A percentile compares a stretch with the other conserved stretches of the same genome.
phyloP scores from a whole-genome alignment of 2,329 filamentous ascomycete genomes.

The Thelonectria blattea region DNA sequence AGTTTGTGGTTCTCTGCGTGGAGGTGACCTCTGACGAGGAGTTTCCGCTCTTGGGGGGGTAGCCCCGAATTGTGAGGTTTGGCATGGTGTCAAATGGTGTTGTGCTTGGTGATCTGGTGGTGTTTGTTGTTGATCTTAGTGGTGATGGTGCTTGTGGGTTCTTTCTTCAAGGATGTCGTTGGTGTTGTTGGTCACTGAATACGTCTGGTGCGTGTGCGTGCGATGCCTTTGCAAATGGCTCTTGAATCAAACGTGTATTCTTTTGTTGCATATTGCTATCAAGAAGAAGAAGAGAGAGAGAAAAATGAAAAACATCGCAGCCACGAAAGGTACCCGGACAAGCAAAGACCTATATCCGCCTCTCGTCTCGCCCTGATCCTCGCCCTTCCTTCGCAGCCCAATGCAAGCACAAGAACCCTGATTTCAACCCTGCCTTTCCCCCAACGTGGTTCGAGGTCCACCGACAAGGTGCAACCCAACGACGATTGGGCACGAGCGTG shows the following conservation, averaged over 20 bases:
- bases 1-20: constrained; percentile 22
- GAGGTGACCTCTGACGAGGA: constrained; percentile 27
- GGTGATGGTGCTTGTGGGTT: neutral
- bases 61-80: constrained; percentile 36
- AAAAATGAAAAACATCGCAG: neutral
- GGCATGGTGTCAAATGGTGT: constrained; percentile 24
- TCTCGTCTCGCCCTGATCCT: constrained; percentile 26
- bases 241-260: neutral
- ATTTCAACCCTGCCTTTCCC: constrained; percentile 6
- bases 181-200: constrained; percentile 12
- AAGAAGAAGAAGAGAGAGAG: constrained; percentile 10
- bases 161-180: neutral
- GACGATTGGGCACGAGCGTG: constrained; percentile 29
- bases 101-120: neutral
- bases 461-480: constrained; percentile 25
- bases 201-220: constrained; percentile 15
- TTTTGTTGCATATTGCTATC: constrained; percentile 17
- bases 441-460: constrained; percentile 36
- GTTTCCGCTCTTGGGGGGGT: constrained; percentile 28
- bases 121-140: neutral
- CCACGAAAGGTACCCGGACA: constrained; percentile 14
- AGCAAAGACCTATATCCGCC: constrained; percentile 23
- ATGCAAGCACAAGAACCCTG: constrained; percentile 33
- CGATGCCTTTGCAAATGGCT: constrained; percentile 21
- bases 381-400: no score